phyloP scores from a whole-genome alignment of 2,329 filamentous ascomycete genomes.

The Botrytis aclada region DNA sequence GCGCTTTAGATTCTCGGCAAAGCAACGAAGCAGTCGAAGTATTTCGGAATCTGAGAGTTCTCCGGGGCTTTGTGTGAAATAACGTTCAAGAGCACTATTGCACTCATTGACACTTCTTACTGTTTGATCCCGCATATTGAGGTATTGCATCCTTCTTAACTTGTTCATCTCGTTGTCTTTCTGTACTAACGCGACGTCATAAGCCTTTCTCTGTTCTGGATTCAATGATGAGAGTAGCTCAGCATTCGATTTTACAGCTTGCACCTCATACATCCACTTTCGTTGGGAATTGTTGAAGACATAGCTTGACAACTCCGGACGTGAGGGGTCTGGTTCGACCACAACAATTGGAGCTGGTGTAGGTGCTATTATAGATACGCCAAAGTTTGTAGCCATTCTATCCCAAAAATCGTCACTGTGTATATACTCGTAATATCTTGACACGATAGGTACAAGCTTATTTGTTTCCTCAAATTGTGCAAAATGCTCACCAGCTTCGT shows the following conservation, averaged over 20 bases:
- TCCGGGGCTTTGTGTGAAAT: neutral
- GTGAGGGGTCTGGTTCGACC: neutral
- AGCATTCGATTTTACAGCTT: neutral
- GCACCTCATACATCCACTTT: neutral
- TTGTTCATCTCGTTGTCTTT: neutral
- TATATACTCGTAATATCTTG: conserved; percentile 2
- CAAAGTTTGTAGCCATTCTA: neutral
- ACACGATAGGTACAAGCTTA: neutral
- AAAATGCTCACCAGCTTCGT: neutral
- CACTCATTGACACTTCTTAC: neutral
- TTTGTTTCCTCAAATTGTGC: neutral
- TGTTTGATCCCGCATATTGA: neutral
- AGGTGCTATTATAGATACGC: neutral
- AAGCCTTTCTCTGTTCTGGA: neutral
- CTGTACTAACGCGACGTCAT: neutral
- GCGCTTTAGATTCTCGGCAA: neutral
- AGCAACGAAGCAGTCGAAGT: neutral
- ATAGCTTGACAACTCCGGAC: neutral
- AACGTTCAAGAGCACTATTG: neutral
- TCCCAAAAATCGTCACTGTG: neutral
- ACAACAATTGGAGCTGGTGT: conserved; percentile 3
- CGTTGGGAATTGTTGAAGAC: conserved; percentile 6
- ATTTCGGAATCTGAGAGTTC: neutral
- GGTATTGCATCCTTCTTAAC: neutral
- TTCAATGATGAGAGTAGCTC: neutral